These are phyloP conservation scores for Umbelopsis sp. DNA, from an alignment of 371 early-diverging fungal genomes.

Conservation along the genomic window DNA sequence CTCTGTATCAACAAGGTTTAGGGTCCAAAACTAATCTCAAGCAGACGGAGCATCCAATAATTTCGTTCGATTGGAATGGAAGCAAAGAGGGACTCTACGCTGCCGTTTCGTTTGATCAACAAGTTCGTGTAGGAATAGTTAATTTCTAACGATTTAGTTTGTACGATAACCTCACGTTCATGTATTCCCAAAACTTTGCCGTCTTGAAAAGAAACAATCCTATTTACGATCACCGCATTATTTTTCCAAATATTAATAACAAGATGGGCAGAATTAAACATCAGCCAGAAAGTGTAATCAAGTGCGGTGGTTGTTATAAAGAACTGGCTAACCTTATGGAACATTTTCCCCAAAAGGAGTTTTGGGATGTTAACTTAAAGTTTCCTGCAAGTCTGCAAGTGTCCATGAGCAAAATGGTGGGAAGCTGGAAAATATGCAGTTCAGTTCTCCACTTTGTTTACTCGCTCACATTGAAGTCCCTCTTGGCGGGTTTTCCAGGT, in stretches of 20 bases:
- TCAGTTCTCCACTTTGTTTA: too few relatives aligned
- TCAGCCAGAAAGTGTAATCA: too few relatives aligned
- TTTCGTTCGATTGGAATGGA: conserved; percentile 56
- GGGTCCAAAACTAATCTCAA: conserved; percentile 15
- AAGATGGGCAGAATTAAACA: neutral
- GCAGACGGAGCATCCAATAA: conserved; percentile 45
- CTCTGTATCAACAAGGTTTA: conserved; percentile 41
- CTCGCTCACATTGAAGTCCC: too few relatives aligned
- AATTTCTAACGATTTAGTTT: conserved; percentile 1
- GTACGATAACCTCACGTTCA: neutral
- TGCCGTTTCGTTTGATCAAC: conserved; percentile 55
- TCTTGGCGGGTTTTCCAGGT: too few relatives aligned
- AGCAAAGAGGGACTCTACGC: conserved; percentile 58
- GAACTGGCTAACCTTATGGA: too few relatives aligned
- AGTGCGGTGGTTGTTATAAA: too few relatives aligned
- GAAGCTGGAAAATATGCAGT: too few relatives aligned
- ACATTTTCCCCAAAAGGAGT: too few relatives aligned
- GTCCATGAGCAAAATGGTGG: too few relatives aligned
- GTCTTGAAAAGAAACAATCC: neutral
- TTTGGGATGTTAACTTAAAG: too few relatives aligned
- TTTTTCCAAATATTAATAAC: neutral
- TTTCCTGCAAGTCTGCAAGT: too few relatives aligned
- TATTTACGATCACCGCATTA: neutral
- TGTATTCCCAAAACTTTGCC: neutral
- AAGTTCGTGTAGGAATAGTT: conserved; percentile 50